Evolutionary conservation across 179 eudicot genomes (phyloP), one percentile per base, ranked within the genome.

Genomic region (Heliamphora pulchella): DNA sequence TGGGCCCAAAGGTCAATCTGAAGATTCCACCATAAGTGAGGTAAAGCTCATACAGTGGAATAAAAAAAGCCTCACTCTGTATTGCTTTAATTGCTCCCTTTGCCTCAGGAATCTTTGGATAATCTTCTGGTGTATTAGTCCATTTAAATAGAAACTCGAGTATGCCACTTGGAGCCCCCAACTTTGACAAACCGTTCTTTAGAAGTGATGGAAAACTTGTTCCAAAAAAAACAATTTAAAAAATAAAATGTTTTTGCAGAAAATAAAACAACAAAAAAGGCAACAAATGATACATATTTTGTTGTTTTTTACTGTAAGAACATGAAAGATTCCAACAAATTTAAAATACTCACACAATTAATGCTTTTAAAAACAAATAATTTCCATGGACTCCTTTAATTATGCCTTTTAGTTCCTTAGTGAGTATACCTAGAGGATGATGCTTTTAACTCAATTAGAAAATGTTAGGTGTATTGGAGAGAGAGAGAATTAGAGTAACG

Each of bases 21-120:
- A 96, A 96, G 81, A 96, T 87, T 71, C 99, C 99, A 50, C 99
- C 99, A 81, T 96, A 96, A 78, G 98, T 94, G 80, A 94, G 92
- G 87, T 75, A 96, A 75, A 96, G 98, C 85, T 96, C 97, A 79
- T 91, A 96, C 84, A 96, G 85, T 31, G 98, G 98, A 77, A 96
- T 79, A 82, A 96, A 96, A 81, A 96, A 96, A 5, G 99, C 90
- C 87, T 94, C 97, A 53, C 82, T 86, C 59, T 89, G 89, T 74
- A 96, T 83, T 57, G 98, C 92, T 7, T 83, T 85, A 78, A 96
- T 88, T 44, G 89, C 75, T 39, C 97, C 97, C 81, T 88, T 92
- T 39, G 97, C 99, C 86, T 89, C 98, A 1, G 99, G 98, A 80
- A 96, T 87, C 87, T 79, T 88, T 67, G 88, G 88, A 83, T 79